phyloP scores from a whole-genome alignment of 345 rosid species.

The Citrus medica region DNA sequence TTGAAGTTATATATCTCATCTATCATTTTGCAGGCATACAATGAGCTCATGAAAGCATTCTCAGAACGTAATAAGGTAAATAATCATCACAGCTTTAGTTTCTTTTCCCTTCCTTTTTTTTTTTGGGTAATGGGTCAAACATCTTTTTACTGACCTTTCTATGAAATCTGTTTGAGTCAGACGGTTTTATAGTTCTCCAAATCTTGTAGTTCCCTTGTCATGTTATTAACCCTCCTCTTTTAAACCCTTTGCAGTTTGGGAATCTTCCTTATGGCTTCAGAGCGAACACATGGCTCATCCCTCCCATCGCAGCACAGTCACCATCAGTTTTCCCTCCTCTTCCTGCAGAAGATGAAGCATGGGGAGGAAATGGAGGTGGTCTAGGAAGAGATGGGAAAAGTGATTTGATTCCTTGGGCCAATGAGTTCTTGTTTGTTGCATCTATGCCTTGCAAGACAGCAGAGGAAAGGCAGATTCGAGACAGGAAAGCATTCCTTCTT shows the following conservation, averaged over 20 bases:
- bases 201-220: neutral
- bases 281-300: constrained; percentile 96
- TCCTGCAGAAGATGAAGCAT: constrained; percentile 80
- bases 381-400: constrained; percentile 75
- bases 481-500: constrained; percentile 93
- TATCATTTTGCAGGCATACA: constrained; percentile 63
- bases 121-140: neutral
- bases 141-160: constrained; percentile 11
- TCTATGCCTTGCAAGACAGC: constrained; percentile 90
- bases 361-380: constrained; percentile 98
- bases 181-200: neutral
- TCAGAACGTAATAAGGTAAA: constrained; percentile 88
- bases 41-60: constrained; percentile 86
- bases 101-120: constrained; percentile 2
- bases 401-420: constrained; percentile 84
- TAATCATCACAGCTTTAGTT: neutral
- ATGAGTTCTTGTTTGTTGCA: constrained; percentile 66
- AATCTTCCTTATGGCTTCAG: constrained; percentile 97
- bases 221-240: constrained; percentile 2
- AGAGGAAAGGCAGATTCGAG: constrained; percentile 92
- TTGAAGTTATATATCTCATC: constrained; percentile 2
- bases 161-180: neutral
- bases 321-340: constrained; percentile 70
- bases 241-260: constrained; percentile 61
- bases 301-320: constrained; percentile 72